Conservation (phyloP, 371 early-diverging fungal species). For the Apophysomyces trapeziformis region DNA sequence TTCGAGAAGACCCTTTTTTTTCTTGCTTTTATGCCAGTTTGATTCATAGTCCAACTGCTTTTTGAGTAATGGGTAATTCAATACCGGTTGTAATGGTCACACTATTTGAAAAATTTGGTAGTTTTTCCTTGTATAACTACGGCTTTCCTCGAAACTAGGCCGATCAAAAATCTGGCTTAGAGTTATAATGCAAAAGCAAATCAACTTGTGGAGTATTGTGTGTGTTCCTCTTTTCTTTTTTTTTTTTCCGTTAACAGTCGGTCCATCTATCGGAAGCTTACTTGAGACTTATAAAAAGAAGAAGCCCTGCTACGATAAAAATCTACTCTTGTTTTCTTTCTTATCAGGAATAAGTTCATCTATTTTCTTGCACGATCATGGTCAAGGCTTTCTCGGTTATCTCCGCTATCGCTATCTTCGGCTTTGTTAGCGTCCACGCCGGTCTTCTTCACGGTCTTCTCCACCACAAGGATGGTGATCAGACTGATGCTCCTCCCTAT, state of each 20-base stretch:
- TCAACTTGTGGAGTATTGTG: neutral
- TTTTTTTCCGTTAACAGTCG: neutral
- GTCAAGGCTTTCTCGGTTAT: neutral
- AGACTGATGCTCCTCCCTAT: neutral
- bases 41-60: no score
- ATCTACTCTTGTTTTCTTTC: no score
- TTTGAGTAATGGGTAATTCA: no score
- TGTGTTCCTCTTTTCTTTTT: no score
- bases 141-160: neutral
- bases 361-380: neutral
- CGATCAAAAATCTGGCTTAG: neutral
- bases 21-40: no score
- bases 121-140: neutral
- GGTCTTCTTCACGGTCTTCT: neutral
- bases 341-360: no score
- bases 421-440: slow-evolving; percentile 5
- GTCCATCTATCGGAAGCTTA: neutral
- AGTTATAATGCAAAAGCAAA: neutral
- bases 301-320: neutral
- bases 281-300: neutral
- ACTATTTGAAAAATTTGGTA: no score
- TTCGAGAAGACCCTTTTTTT: no score
- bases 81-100: neutral
- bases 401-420: slow-evolving; percentile 5
- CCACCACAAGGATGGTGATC: neutral